A percentile compares a stretch with the other conserved stretches of the same genome.
phyloP scores from a whole-genome alignment of 208 protist species.

The Trichomonas gallinae region DNA sequence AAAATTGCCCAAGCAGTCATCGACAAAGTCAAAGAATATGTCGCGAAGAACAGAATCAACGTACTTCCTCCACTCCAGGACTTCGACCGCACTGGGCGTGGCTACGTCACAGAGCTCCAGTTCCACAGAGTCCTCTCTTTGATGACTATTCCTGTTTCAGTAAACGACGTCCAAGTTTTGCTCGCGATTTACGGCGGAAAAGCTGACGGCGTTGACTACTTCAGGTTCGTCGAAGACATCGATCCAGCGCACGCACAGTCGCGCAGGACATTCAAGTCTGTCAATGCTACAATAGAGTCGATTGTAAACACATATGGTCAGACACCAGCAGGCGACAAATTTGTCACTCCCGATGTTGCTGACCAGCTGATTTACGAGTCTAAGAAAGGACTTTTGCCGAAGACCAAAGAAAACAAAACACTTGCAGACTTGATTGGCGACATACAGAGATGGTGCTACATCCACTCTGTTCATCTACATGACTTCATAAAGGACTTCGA shows the following conservation, averaged over 20 bases:
- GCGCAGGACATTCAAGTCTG: not conserved
- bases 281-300: not conserved
- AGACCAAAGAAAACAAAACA: not conserved
- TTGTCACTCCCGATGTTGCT: not conserved
- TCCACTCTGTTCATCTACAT: not conserved
- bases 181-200: not conserved
- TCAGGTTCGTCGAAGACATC: not conserved
- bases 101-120: not conserved
- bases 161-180: not conserved
- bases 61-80: slow-evolving; percentile 5
- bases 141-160: not conserved
- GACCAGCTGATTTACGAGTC: slow-evolving; percentile 11
- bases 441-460: not conserved
- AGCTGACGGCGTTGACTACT: not conserved
- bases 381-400: not conserved
- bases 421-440: not conserved
- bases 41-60: not conserved
- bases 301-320: not conserved
- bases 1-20: not conserved
- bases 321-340: not conserved
- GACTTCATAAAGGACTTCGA: slow-evolving; percentile 14
- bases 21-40: not conserved
- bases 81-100: not conserved
- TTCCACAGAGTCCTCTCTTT: not conserved
- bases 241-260: not conserved